phyloP scores from a whole-genome alignment of 805 yeast species.

The Schwanniomyces sp. region DNA sequence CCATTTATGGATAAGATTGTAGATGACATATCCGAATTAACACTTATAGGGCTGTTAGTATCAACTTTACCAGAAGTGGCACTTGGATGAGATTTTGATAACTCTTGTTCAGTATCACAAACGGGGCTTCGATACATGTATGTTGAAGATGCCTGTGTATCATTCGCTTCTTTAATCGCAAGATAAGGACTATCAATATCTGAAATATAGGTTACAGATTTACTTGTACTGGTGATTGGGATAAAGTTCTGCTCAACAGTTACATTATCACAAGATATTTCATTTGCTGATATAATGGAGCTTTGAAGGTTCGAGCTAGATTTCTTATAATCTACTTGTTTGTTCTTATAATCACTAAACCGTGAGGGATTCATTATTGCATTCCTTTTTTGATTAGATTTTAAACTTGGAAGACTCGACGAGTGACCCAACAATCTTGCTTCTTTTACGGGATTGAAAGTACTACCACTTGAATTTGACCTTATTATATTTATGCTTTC shows the following conservation, averaged over 20 bases:
- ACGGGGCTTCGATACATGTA: neutral
- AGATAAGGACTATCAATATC: neutral
- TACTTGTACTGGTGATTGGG: neutral
- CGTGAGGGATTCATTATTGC: conserved; percentile 2
- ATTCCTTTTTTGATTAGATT: conserved; percentile 7
- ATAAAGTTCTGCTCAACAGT: neutral
- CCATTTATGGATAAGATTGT: conserved; percentile 27
- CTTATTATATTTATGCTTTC: conserved; percentile 22
- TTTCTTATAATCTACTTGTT: conserved; percentile 1
- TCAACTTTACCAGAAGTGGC: conserved; percentile 2
- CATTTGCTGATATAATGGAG: neutral
- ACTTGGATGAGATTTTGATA: neutral
- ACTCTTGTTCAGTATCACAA: neutral
- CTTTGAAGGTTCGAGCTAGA: neutral
- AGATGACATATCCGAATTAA: conserved; percentile 26
- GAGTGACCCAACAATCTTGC: conserved; percentile 21
- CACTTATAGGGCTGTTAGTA: conserved; percentile 26
- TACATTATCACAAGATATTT: neutral
- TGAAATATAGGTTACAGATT: neutral
- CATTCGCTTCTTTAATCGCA: neutral
- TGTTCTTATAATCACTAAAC: conserved; percentile 2
- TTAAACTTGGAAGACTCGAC: conserved; percentile 25
- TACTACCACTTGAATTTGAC: conserved; percentile 9
- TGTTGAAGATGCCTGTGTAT: neutral
- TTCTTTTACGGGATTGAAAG: conserved; percentile 7